Evolutionary conservation across 176 grass and related monocot species (phyloP).

Genomic region (Alopecurus myosuroides): DNA sequence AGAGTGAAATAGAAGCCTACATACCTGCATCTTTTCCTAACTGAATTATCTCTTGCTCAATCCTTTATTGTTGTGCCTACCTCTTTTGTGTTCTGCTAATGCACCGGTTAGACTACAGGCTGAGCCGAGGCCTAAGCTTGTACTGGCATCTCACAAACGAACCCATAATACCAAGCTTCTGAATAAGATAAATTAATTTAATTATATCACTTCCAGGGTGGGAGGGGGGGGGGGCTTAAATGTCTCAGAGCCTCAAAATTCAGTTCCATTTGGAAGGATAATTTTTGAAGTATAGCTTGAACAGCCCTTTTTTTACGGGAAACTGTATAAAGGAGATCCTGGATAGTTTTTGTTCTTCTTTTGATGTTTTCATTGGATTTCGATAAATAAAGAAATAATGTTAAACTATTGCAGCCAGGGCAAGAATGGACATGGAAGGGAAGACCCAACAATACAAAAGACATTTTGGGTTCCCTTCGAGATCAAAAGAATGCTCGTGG

Average conservation of each 20-base stretch:
- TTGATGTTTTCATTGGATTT: neutral
- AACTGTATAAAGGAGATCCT: neutral
- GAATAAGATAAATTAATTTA: neutral
- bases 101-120: neutral
- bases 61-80: too few relatives aligned
- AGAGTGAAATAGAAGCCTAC: too few relatives aligned
- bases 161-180: neutral
- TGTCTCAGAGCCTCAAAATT: too few relatives aligned
- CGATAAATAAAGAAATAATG: neutral
- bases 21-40: too few relatives aligned
- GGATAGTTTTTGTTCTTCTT: neutral
- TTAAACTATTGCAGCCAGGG: neutral
- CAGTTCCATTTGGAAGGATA: neutral
- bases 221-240: too few relatives aligned
- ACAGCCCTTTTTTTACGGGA: neutral
- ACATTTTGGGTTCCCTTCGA: neutral
- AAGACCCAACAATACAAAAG: neutral
- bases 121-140: neutral
- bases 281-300: neutral
- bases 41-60: too few relatives aligned
- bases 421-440: neutral
- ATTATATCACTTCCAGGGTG: too few relatives aligned
- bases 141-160: neutral
- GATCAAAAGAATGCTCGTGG: neutral
- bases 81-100: neutral